A percentile compares a stretch with the other conserved stretches of the same genome.
Conservation (phyloP, 2,329 filamentous ascomycete species). For the Fusarium cyanostomum region DNA sequence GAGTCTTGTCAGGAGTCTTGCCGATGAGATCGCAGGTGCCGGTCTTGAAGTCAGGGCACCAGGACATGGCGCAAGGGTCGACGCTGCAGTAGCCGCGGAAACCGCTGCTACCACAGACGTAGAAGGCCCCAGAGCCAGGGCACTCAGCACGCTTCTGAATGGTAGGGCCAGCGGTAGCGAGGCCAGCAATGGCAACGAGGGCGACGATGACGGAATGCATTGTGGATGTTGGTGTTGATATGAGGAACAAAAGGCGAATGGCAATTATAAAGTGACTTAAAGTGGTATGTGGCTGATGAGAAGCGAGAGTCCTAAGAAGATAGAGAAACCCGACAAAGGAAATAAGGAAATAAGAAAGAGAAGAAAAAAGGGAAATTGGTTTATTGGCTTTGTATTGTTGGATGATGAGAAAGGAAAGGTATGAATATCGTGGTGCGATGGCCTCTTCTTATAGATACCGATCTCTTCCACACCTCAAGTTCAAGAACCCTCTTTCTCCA, state of each 20-base stretch:
- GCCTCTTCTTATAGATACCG: conserved; percentile 18
- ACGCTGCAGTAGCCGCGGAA: conserved; percentile 25
- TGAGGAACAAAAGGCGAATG: background rate
- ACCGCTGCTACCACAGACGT: conserved; percentile 20
- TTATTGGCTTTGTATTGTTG: conserved; percentile 20
- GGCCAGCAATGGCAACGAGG: conserved; percentile 21
- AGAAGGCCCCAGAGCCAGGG: conserved; percentile 20
- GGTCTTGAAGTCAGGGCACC: conserved; percentile 24
- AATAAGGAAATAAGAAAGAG: conserved; percentile 20
- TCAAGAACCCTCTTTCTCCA: background rate
- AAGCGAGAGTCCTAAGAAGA: conserved; percentile 35
- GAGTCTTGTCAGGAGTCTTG: conserved; percentile 1
- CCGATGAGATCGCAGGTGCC: background rate
- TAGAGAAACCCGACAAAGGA: conserved; percentile 29
- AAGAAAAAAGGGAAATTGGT: background rate
- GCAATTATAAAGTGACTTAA: conserved; percentile 5
- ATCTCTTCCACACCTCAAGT: background rate
- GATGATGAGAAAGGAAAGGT: conserved; percentile 24
- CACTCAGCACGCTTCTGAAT: conserved; percentile 19
- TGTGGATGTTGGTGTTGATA: conserved; percentile 11
- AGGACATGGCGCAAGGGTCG: conserved; percentile 21
- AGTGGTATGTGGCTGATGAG: conserved; percentile 16
- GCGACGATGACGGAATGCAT: conserved; percentile 32
- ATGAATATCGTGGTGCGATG: background rate
- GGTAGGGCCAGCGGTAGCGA: conserved; percentile 12